These are phyloP conservation scores for Lasiosphaeriaceae sp. DNA, from an alignment of 495 filamentous ascomycete species.

Conservation along the genomic window DNA sequence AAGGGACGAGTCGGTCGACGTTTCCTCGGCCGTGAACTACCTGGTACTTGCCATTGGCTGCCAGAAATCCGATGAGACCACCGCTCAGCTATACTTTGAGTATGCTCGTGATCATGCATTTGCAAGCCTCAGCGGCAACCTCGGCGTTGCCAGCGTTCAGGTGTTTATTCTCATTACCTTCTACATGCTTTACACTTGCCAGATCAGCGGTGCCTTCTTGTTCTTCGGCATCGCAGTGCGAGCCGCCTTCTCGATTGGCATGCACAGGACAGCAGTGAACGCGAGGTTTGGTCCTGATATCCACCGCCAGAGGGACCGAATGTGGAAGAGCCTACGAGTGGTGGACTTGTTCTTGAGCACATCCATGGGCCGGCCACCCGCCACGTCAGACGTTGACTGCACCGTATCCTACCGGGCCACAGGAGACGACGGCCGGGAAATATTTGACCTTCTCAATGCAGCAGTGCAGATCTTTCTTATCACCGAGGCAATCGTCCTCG, in stretches of 20 bases:
- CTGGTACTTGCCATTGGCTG: constrained; percentile 58
- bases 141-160: constrained; percentile 55
- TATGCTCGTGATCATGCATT: constrained; percentile 54
- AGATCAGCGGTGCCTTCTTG: constrained; percentile 59
- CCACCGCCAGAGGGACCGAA: constrained; percentile 47
- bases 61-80: constrained; percentile 49
- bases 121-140: constrained; percentile 51
- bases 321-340: constrained; percentile 60
- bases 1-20: constrained; percentile 27
- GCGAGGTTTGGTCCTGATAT: constrained; percentile 49
- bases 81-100: constrained; percentile 51
- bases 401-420: constrained; percentile 39
- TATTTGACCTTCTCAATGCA: constrained; percentile 40
- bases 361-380: constrained; percentile 57
- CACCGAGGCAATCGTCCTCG: constrained; percentile 37
- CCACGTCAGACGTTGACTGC: constrained; percentile 56
- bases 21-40: constrained; percentile 52
- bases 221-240: constrained; percentile 55
- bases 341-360: constrained; percentile 58
- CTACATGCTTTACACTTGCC: constrained; percentile 58
- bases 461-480: constrained; percentile 41
- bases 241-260: constrained; percentile 56
- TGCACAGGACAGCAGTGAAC: constrained; percentile 60
- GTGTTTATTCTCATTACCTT: constrained; percentile 56
- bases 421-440: constrained; percentile 27